Evolutionary conservation across 495 filamentous ascomycete species (phyloP).

Genomic region (Lepraria neglecta): DNA sequence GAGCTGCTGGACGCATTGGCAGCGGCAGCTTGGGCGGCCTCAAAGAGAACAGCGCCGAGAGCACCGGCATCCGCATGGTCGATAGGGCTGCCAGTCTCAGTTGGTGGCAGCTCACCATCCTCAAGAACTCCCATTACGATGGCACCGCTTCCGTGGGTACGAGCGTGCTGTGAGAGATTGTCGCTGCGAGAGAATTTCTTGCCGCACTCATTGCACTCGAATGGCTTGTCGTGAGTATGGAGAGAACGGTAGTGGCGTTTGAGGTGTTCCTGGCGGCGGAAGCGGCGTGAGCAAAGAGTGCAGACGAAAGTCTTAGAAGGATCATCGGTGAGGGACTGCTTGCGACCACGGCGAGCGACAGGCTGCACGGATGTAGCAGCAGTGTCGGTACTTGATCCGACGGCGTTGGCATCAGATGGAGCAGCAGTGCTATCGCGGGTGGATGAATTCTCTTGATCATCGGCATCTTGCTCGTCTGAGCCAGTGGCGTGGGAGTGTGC

Average conservation of each 20-base stretch:
- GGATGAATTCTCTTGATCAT: conserved; percentile 37
- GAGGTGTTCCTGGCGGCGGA: conserved; percentile 97
- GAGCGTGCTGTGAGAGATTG: conserved; percentile 91
- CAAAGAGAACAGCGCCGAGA: conserved; percentile 68
- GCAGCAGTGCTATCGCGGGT: conserved; percentile 34
- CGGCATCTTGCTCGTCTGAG: conserved; percentile 32
- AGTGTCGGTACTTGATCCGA: conserved; percentile 34
- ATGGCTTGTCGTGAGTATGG: conserved; percentile 97
- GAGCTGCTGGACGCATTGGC: conserved; percentile 46
- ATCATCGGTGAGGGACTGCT: conserved; percentile 97
- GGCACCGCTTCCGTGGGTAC: conserved; percentile 85
- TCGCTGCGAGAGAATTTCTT: conserved; percentile 99
- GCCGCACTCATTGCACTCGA: conserved; percentile 92
- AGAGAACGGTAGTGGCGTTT: conserved; percentile 98
- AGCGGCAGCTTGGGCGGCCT: conserved; percentile 61
- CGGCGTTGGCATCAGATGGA: conserved; percentile 32
- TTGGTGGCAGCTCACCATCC: conserved; percentile 47
- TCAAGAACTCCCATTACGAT: conserved; percentile 86
- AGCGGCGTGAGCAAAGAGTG: conserved; percentile 89
- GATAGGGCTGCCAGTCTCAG: conserved; percentile 37
- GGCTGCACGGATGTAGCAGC: conserved; percentile 49
- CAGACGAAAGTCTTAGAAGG: conserved; percentile 98
- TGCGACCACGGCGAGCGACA: conserved; percentile 88
- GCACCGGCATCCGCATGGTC: conserved; percentile 55
- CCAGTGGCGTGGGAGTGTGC: conserved; percentile 21